Percentiles rank a stretch among this genome's conserved stretches.
Conservation (phyloP, 495 filamentous ascomycete species). For the Aspergillus bridgeri region DNA sequence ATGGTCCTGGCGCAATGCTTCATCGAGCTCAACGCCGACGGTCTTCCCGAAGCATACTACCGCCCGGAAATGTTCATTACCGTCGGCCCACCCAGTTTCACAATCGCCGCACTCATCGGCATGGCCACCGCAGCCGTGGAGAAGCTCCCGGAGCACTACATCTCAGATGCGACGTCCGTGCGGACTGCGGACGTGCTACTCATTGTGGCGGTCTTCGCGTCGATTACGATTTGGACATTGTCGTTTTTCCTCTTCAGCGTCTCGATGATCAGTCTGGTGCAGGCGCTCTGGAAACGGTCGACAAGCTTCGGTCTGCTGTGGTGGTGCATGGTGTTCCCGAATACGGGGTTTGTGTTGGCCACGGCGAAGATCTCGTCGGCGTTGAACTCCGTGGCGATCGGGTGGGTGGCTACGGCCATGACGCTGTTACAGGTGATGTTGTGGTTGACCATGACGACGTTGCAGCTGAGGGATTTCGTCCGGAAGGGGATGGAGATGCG, state of each 20-base stretch:
- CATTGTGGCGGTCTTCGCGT: conserved; percentile 38
- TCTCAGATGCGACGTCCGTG: background rate
- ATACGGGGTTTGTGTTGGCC: conserved; percentile 30
- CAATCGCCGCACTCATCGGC: conserved; percentile 53
- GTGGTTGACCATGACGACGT: conserved; percentile 5
- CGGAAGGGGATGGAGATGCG: background rate
- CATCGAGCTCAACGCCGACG: conserved; percentile 44
- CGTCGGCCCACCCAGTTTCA: conserved; percentile 58
- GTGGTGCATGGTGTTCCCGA: conserved; percentile 35
- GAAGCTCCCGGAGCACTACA: conserved; percentile 19
- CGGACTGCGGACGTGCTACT: conserved; percentile 27
- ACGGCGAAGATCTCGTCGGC: conserved; percentile 30
- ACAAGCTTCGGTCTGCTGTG: conserved; percentile 25
- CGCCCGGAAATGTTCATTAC: conserved; percentile 61
- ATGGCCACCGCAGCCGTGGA: conserved; percentile 40
- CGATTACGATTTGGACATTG: conserved; percentile 58
- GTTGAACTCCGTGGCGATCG: conserved; percentile 25
- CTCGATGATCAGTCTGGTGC: conserved; percentile 32
- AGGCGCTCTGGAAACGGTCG: conserved; percentile 19
- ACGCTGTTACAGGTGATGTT: conserved; percentile 14
- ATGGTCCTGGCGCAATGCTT: conserved; percentile 39
- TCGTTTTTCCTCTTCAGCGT: conserved; percentile 55
- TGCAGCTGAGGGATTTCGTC: background rate
- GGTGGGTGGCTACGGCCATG: conserved; percentile 24
- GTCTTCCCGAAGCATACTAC: conserved; percentile 36